Evolutionary conservation across 208 protist genomes (phyloP).

Genomic region (Trypanosoma theileri): DNA sequence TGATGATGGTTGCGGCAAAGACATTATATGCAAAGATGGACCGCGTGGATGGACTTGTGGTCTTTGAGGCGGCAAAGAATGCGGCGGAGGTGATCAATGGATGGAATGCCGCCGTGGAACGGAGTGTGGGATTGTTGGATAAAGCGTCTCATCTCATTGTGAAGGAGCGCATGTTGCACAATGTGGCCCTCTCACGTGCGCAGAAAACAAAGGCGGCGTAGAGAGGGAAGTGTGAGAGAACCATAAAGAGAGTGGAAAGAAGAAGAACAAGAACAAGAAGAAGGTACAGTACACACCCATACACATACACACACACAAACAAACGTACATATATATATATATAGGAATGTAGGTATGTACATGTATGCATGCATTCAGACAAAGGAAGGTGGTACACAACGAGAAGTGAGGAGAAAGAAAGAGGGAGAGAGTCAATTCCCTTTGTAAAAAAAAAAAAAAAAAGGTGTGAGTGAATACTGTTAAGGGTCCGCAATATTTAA

Average conservation of each 20-base stretch:
- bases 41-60: constrained; percentile 89
- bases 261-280: constrained; percentile 12
- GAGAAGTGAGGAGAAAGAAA: too few relatives aligned
- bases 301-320: too few relatives aligned
- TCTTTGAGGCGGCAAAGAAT: constrained; percentile 89
- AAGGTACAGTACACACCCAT: too few relatives aligned
- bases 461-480: too few relatives aligned
- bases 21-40: constrained; percentile 94
- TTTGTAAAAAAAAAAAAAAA: too few relatives aligned
- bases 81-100: constrained; percentile 86
- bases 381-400: too few relatives aligned
- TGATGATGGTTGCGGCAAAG: constrained; percentile 88
- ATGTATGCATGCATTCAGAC: too few relatives aligned
- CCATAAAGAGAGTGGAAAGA: constrained; percentile 4
- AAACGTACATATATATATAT: too few relatives aligned
- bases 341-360: too few relatives aligned
- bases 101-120: constrained; percentile 87
- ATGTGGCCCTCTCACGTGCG: constrained; percentile 31
- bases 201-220: constrained; percentile 17
- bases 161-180: constrained; percentile 92
- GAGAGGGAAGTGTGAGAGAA: constrained; percentile 20
- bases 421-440: too few relatives aligned
- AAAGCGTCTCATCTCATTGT: constrained; percentile 94
- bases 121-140: constrained; percentile 89
- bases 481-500: too few relatives aligned